These are phyloP conservation scores for Boletus coccyginus DNA, from an alignment of 768 basidiomycete species.

Conservation along the genomic window DNA sequence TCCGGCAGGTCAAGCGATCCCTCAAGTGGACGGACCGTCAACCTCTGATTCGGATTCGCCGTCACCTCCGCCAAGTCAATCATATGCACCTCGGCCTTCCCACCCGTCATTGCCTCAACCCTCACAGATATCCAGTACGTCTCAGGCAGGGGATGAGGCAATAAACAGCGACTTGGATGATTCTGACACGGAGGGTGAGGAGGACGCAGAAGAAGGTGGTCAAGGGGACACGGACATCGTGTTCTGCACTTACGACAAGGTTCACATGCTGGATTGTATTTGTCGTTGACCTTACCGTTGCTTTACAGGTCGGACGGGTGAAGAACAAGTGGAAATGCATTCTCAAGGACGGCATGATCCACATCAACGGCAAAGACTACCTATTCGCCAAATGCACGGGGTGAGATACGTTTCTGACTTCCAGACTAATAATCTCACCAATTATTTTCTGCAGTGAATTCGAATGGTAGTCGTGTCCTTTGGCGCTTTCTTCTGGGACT, in stretches of 20 bases:
- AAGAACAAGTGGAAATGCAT: slow-evolving; percentile 99
- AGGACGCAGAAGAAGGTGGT: slow-evolving; percentile 75
- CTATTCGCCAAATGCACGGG: slow-evolving; percentile 96
- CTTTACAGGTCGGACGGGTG: slow-evolving; percentile 85
- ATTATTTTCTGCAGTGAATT: slow-evolving; percentile 35
- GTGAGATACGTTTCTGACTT: slow-evolving; percentile 45
- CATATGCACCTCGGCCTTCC: slow-evolving; percentile 65
- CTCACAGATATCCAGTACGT: slow-evolving; percentile 36
- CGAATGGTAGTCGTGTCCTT: slow-evolving; percentile 37
- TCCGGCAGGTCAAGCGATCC: slow-evolving; percentile 44
- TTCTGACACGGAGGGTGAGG: slow-evolving; percentile 84
- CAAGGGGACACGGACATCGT: slow-evolving; percentile 86
- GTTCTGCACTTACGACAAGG: slow-evolving; percentile 99
- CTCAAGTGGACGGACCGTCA: slow-evolving; percentile 78
- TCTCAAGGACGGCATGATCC: slow-evolving; percentile 96
- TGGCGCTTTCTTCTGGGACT: slow-evolving; percentile 1
- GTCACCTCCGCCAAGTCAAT: slow-evolving; percentile 58
- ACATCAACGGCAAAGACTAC: slow-evolving; percentile 96
- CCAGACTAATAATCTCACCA: not conserved
- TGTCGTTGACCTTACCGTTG: not conserved
- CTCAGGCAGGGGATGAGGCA: slow-evolving; percentile 62
- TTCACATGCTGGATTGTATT: slow-evolving; percentile 26
- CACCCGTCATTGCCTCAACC: slow-evolving; percentile 78
- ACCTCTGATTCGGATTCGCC: slow-evolving; percentile 67
- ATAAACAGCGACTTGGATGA: slow-evolving; percentile 98